A percentile compares a stretch with the other conserved stretches of the same genome.
These are phyloP conservation scores for Schwanniomyces yamadae DNA, from an alignment of 805 yeast genomes.

Conservation along the genomic window DNA sequence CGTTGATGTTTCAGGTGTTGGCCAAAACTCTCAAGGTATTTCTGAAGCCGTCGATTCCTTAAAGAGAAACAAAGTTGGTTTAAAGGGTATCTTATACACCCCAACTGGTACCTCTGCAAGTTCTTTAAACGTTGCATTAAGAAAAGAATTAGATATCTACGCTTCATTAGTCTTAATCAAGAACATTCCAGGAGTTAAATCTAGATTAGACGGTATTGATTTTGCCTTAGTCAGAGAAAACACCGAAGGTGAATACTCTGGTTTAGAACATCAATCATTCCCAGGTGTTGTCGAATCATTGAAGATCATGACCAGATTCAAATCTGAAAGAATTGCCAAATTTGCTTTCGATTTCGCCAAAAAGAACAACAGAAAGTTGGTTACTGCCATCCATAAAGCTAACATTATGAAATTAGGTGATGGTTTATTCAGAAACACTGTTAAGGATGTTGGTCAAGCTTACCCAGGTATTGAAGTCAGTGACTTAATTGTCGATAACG, in stretches of 20 bases:
- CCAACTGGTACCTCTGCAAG: conserved; percentile 75
- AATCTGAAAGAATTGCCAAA: conserved; percentile 96
- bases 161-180: conserved; percentile 94
- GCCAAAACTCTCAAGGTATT: conserved; percentile 65
- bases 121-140: conserved; percentile 91
- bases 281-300: conserved; percentile 97
- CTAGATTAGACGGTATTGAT: conserved; percentile 85
- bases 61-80: conserved; percentile 94
- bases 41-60: conserved; percentile 85
- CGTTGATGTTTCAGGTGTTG: conserved; percentile 45
- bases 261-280: conserved; percentile 94
- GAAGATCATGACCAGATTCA: conserved; percentile 89
- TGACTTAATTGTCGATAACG: conserved; percentile 97
- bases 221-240: conserved; percentile 96
- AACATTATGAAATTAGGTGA: conserved; percentile 98
- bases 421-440: conserved; percentile 94
- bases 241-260: conserved; percentile 98
- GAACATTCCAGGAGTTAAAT: conserved; percentile 90
- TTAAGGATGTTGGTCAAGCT: conserved; percentile 79
- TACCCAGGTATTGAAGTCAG: conserved; percentile 80
- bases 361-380: conserved; percentile 87
- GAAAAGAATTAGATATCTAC: conserved; percentile 93
- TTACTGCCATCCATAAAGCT: conserved; percentile 98
- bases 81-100: conserved; percentile 94
- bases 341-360: conserved; percentile 95